Conservation (phyloP, 805 yeast genomes). For the Kurtzmaniella cleridarum region DNA sequence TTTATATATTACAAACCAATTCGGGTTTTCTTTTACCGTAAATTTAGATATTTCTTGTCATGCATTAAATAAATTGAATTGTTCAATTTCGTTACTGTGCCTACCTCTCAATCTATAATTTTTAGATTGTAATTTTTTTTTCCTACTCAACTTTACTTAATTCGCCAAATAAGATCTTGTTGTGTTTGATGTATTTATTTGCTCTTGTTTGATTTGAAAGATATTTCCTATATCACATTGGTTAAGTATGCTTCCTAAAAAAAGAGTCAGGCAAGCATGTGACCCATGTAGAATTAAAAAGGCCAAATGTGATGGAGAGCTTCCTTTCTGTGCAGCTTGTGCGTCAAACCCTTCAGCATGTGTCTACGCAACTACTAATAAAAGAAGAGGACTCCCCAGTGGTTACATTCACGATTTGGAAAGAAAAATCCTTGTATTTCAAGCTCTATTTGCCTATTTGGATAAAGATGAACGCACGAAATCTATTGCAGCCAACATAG, state of each 20-base stretch:
- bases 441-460: conserved; percentile 9
- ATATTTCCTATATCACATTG: no score
- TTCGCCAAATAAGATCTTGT: no score
- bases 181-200: no score
- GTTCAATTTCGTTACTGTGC: no score
- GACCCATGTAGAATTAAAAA: conserved; percentile 17
- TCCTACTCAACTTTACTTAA: no score
- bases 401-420: conserved; percentile 19
- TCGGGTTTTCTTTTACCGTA: no score
- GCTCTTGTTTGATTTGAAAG: no score
- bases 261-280: conserved; percentile 20
- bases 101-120: no score
- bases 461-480: conserved; percentile 1
- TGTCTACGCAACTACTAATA: conserved; percentile 11
- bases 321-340: conserved; percentile 17
- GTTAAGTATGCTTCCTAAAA: conserved; percentile 1
- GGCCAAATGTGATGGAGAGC: conserved; percentile 19
- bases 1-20: no score
- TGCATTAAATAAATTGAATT: no score
- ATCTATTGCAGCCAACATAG: conserved; percentile 1
- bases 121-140: no score
- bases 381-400: conserved; percentile 17
- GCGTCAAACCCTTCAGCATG: conserved; percentile 9
- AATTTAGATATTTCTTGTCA: no score
- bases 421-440: conserved; percentile 12